phyloP scores from a whole-genome alignment of 176 grass and related monocot species.

The Carex scoparia region DNA sequence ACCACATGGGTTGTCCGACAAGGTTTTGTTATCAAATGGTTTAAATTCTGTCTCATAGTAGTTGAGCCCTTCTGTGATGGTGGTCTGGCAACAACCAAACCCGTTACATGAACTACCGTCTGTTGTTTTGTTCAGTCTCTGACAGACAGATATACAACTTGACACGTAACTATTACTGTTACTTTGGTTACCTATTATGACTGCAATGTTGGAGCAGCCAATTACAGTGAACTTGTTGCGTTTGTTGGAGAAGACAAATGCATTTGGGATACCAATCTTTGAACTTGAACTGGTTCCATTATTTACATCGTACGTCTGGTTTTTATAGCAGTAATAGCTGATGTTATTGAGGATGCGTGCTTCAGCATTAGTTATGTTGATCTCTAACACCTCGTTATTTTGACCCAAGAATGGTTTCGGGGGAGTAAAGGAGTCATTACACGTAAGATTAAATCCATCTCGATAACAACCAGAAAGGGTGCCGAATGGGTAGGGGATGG shows the following conservation, averaged over 20 bases:
- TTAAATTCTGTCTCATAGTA: neutral
- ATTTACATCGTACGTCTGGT: too few relatives aligned
- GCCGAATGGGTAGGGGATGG: conserved; percentile 40
- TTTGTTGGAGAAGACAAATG: neutral
- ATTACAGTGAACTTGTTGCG: conserved; percentile 34
- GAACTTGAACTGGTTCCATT: too few relatives aligned
- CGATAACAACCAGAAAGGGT: conserved; percentile 15
- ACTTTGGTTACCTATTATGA: too few relatives aligned
- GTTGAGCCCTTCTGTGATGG: neutral
- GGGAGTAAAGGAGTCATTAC: neutral
- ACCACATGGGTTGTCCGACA: neutral
- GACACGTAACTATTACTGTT: neutral
- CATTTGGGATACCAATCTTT: too few relatives aligned
- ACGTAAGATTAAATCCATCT: conserved; percentile 20
- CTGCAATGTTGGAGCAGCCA: conserved; percentile 11
- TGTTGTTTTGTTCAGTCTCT: neutral
- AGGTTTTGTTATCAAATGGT: neutral
- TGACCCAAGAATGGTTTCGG: neutral
- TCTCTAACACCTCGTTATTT: neutral
- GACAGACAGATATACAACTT: neutral
- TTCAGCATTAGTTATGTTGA: too few relatives aligned
- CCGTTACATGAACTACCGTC: neutral
- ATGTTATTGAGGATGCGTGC: too few relatives aligned
- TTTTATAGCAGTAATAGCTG: too few relatives aligned
- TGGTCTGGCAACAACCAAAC: conserved; percentile 21